phyloP scores from a whole-genome alignment of 202 grass and related monocot genomes.

The Saccharum hybrid region DNA sequence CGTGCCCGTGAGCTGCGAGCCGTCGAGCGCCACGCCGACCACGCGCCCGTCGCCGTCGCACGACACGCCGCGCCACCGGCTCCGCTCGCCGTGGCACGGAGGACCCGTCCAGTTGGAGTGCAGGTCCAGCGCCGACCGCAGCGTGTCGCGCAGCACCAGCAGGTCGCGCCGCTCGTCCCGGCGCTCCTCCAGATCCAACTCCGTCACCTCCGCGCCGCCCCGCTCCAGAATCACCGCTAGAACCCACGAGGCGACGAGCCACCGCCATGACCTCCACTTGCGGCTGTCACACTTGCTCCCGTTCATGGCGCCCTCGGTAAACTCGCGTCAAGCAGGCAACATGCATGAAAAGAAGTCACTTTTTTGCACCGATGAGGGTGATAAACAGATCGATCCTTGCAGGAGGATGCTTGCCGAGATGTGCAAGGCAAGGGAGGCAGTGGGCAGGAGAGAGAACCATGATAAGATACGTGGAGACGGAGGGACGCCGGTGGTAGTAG shows the following conservation, averaged over 20 bases:
- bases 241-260: constrained; percentile 2
- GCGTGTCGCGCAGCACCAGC: constrained; percentile 68
- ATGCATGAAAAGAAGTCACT: neutral
- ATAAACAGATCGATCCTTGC: constrained; percentile 27
- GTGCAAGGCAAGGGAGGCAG: constrained; percentile 85
- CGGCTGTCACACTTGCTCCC: neutral
- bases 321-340: neutral
- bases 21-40: constrained; percentile 54
- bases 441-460: constrained; percentile 27
- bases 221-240: neutral
- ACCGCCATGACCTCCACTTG: neutral
- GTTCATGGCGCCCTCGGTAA: constrained; percentile 33
- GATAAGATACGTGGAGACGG: constrained; percentile 39
- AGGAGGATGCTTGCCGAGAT: constrained; percentile 55
- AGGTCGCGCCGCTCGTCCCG: constrained; percentile 66
- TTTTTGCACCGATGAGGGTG: neutral
- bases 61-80: constrained; percentile 72
- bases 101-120: constrained; percentile 96
- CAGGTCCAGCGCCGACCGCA: constrained; percentile 65
- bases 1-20: constrained; percentile 65
- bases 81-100: constrained; percentile 66
- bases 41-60: constrained; percentile 73
- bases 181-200: constrained; percentile 48
- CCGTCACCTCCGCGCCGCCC: constrained; percentile 2
- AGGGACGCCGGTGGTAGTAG: constrained; percentile 18